phyloP scores from a whole-genome alignment of 2,329 filamentous ascomycete genomes.

The Thelonectria olida region DNA sequence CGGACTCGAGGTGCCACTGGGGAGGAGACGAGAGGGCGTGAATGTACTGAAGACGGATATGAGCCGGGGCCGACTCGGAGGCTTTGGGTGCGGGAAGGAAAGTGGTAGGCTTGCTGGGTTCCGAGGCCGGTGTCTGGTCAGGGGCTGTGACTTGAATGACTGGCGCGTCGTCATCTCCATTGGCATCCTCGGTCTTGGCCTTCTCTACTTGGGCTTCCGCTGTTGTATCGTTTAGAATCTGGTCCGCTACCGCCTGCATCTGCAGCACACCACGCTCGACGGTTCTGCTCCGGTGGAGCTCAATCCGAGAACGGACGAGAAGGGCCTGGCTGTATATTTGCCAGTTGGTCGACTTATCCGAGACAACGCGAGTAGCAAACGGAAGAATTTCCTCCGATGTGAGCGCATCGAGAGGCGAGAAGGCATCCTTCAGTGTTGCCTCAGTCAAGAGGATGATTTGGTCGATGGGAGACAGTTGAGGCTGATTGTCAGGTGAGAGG shows the following conservation, averaged over 20 bases:
- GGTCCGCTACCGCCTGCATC: conserved; percentile 93
- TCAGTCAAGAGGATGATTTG: conserved; percentile 92
- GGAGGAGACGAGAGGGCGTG: conserved; percentile 86
- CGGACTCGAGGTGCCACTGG: conserved; percentile 92
- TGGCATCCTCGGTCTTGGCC: conserved; percentile 34
- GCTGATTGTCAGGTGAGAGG: conserved; percentile 82
- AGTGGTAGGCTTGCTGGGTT: conserved; percentile 66
- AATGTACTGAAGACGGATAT: conserved; percentile 82
- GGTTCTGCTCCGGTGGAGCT: conserved; percentile 86
- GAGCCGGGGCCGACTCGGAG: conserved; percentile 80
- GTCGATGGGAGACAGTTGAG: conserved; percentile 82
- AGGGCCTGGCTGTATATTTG: conserved; percentile 96
- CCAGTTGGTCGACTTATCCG: conserved; percentile 94
- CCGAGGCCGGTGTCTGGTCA: conserved; percentile 40
- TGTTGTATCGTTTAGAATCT: conserved; percentile 86
- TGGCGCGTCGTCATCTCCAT: conserved; percentile 49
- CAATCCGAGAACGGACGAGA: conserved; percentile 87
- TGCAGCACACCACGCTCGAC: conserved; percentile 90
- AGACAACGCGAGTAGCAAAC: conserved; percentile 87
- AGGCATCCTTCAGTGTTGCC: conserved; percentile 86
- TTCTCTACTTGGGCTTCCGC: conserved; percentile 45
- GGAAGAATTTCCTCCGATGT: conserved; percentile 94
- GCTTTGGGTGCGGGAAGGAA: conserved; percentile 83
- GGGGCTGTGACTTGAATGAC: conserved; percentile 56
- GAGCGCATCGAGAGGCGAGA: conserved; percentile 81